A percentile compares a stretch with the other conserved stretches of the same genome.
Conservation (phyloP, 1,284 basidiomycete species). For the Termitomyces sp. region DNA sequence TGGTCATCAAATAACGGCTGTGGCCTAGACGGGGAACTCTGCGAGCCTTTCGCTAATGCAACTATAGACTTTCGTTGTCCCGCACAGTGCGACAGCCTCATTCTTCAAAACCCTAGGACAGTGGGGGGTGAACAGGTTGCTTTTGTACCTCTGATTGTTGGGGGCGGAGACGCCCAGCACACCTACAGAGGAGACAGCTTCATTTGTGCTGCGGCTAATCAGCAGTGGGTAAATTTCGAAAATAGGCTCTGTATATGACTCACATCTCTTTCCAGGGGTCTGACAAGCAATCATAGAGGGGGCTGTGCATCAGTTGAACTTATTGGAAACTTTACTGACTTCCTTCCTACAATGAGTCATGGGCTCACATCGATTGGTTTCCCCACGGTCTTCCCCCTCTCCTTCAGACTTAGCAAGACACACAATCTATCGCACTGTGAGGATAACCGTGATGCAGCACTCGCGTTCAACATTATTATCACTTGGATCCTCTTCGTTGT, state of each 20-base stretch:
- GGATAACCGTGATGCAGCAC: conserved; percentile 64
- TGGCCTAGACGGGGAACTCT: conserved; percentile 66
- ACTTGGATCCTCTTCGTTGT: conserved; percentile 67
- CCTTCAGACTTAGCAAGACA: conserved; percentile 34
- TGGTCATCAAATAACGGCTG: conserved; percentile 72
- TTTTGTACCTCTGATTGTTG: conserved; percentile 75
- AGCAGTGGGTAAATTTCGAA: conserved; percentile 50
- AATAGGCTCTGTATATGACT: conserved; percentile 4
- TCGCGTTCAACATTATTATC: conserved; percentile 68
- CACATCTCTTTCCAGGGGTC: conserved; percentile 43
- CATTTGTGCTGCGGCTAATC: conserved; percentile 81
- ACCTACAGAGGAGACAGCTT: conserved; percentile 86
- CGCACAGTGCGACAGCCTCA: conserved; percentile 61
- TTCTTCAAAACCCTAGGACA: conserved; percentile 72
- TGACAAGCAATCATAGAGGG: conserved; percentile 60
- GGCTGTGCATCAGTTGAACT: conserved; percentile 75
- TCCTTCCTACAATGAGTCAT: conserved; percentile 51
- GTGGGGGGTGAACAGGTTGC: conserved; percentile 66
- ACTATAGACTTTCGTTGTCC: conserved; percentile 80
- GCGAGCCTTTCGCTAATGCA: conserved; percentile 61
- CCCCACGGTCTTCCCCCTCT: conserved; percentile 67
- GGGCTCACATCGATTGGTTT: conserved; percentile 73
- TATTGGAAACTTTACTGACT: conserved; percentile 69
- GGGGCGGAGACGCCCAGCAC: conserved; percentile 64
- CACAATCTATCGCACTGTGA: conserved; percentile 54